Base-by-base conservation (phyloP, 352 stramenopile genomes). In the Aphanomyces stellatus region DNA sequence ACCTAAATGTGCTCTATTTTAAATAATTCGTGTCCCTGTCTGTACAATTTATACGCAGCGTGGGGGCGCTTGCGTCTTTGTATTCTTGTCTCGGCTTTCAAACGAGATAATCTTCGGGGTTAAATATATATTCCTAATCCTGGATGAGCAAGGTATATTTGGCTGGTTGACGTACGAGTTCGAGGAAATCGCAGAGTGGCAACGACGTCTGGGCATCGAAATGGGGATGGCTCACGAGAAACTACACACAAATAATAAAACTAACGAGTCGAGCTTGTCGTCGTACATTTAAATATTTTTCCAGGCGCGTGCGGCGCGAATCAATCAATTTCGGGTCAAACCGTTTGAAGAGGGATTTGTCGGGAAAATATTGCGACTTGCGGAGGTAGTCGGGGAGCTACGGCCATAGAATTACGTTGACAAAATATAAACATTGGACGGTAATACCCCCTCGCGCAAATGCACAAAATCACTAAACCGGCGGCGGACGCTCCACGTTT, bases 321-420 rank as follows among this genome's bases (percentile, higher is more conserved):
- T 60, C 51, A 27, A 60, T 60, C 24, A 19, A 15, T 15, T 41
- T 35, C 15, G 51, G 51, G 31, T 60, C 30, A 22, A 60, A 60
- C 27, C 30, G 27, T 22, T 60, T 60, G 51, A 60, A 35, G n/a
- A 60, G 51, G 22, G 51, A 40, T 13, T 60, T 60, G 3, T 60
- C 51, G 6, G 51, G 51, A 2, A 60, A 60, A 13, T 22, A 19
- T 22, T 19, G 27, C 17, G 17, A 19, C 24, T 22, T 11, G 0
- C 30, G 24, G 27, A 60, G 11, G 17, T 15, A 35, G 11, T 60
- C 27, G 4, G 51, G 51, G 1, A 60, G 51, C 51, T 60, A 60
- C 51, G 35, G 11, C 3, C n/a, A 0, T 13, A 28, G 13, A 22
- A 33, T 0, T 17, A 0, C 6, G 2, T 55, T 13, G 0, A 46